A percentile compares a stretch with the other conserved stretches of the same genome.
phyloP scores from a whole-genome alignment of 306 rosid genomes.

The Quercus dentata region DNA sequence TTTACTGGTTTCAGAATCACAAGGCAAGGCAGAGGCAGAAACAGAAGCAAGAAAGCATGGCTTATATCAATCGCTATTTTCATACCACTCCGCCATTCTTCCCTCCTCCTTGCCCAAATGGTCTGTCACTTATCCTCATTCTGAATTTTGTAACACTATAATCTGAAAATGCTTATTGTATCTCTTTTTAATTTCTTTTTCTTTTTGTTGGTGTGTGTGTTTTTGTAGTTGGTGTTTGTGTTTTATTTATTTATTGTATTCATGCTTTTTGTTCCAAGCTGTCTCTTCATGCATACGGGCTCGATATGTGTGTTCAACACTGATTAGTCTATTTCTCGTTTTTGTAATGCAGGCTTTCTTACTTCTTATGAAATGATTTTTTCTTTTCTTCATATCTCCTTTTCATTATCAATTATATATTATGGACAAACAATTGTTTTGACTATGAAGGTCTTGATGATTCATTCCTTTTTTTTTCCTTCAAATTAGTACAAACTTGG shows the following conservation, averaged over 20 bases:
- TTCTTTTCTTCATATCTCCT: neutral
- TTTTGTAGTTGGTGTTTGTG: neutral
- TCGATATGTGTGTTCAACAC: neutral
- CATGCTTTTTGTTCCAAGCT: neutral
- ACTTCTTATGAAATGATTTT: neutral
- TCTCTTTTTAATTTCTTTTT: neutral
- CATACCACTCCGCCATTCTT: slow-evolving; percentile 27
- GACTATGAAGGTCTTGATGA: neutral
- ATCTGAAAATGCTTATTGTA: neutral
- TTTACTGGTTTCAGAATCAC: slow-evolving; percentile 97
- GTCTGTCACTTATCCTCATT: slow-evolving; percentile 16
- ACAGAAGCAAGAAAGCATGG: slow-evolving; percentile 70
- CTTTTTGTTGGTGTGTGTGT: neutral
- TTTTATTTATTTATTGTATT: neutral
- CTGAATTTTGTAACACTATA: neutral
- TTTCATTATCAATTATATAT: neutral
- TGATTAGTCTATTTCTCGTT: neutral
- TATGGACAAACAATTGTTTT: neutral
- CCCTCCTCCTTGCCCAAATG: slow-evolving; percentile 45
- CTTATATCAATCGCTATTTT: slow-evolving; percentile 52
- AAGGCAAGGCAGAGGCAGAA: slow-evolving; percentile 91
- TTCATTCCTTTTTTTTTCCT: neutral
- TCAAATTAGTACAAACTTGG: neutral
- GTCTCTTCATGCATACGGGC: slow-evolving; percentile 28
- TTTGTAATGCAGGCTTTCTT: neutral